These are phyloP conservation scores for Cystobasidium onofrii DNA, from an alignment of 768 basidiomycete genomes.

Conservation along the genomic window DNA sequence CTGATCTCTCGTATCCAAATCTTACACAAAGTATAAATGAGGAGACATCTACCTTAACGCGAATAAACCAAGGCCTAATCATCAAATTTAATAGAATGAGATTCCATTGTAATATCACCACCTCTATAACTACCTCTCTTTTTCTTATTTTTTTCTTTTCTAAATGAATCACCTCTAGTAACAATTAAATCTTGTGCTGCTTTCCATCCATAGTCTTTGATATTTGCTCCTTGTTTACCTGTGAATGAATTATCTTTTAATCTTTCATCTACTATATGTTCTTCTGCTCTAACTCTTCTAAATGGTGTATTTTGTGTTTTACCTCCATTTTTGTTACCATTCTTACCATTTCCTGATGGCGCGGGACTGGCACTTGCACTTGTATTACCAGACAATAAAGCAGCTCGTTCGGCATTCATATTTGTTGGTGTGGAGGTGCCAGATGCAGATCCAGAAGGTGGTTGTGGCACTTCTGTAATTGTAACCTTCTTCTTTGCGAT, in stretches of 20 bases:
- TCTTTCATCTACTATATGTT: slow-evolving; percentile 51
- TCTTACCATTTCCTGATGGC: neutral
- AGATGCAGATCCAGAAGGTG: neutral
- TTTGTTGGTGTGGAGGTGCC: slow-evolving; percentile 38
- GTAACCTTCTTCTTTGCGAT: neutral
- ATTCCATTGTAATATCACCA: slow-evolving; percentile 77
- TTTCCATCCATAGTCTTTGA: slow-evolving; percentile 75
- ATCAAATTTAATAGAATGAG: neutral
- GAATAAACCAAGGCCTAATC: neutral
- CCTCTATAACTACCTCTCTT: slow-evolving; percentile 58
- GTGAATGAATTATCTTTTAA: slow-evolving; percentile 67
- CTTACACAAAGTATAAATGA: no score
- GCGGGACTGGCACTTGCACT: neutral
- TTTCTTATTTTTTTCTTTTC: slow-evolving; percentile 99
- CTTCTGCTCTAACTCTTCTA: slow-evolving; percentile 64
- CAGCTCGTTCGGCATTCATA: slow-evolving; percentile 4
- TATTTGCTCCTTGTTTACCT: slow-evolving; percentile 55
- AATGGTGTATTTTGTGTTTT: slow-evolving; percentile 59
- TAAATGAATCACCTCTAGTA: slow-evolving; percentile 86
- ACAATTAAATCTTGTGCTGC: slow-evolving; percentile 82
- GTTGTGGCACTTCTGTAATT: neutral
- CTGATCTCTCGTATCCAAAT: no score
- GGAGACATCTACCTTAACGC: neutral
- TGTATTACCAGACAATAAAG: neutral
- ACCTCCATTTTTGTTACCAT: slow-evolving; percentile 31